Base-by-base conservation (phyloP, 345 rosid genomes). In the Linum usitatissimum region DNA sequence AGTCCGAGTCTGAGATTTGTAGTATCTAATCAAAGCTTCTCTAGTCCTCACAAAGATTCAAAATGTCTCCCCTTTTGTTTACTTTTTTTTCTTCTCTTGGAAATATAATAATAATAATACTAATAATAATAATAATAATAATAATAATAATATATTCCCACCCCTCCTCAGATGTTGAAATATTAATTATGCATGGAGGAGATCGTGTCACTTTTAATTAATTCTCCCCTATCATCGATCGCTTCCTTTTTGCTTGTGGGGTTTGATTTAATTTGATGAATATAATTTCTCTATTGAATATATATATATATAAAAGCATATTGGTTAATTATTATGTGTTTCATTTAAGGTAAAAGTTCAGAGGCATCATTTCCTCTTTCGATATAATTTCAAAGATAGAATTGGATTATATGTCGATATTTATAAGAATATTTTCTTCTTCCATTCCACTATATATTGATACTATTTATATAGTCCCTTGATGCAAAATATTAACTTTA, bases 311-410 rank as follows among this genome's bases (percentile, higher is more conserved):
- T 34, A 34, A 1, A 13, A 2, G 17, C 17, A 45, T 45, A 45
- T 45, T 45, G 3, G 7, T 45, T 9, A 10, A 15, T 45, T 45
- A 45, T 45, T 45, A 15, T 15, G 30, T 28, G 59, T 55, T 55
- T 28, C 30, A 55, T 55, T n/a, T 17, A 3, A 17, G 59, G 59
- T 30, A 55, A 55, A 55, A 55, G 59, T 30, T 55, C 14, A 18
- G 28, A 18, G 28, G 59, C 59, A 55, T 55, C 5, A 55, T 55
- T 55, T 55, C 59, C 59, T 17, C 59, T 55, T 55, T 55, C 19
- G 23, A 55, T 9, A 28, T 20, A 18, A 55, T 54, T 54, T 19
- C n/a, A 55, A 55, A 55, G 8, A 9, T 3, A 18, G 9, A 20
- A 53, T 8, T 0, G 21, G 18, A 53, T 53, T 53, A 23, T 23